phyloP scores from a whole-genome alignment of 257 asterid genomes.

The Solanum medicagineum region DNA sequence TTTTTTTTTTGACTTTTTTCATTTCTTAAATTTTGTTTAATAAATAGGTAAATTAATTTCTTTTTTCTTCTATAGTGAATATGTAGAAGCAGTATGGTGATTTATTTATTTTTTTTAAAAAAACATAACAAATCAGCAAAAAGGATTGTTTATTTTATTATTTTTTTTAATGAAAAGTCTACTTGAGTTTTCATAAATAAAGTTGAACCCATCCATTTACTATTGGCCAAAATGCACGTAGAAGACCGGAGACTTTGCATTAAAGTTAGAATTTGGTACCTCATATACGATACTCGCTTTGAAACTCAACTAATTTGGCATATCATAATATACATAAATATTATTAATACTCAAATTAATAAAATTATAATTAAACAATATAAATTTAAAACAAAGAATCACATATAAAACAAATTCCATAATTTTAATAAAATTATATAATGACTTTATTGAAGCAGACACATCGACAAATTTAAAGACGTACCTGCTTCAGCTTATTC shows the following conservation, averaged over 20 bases:
- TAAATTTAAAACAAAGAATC: too few relatives aligned
- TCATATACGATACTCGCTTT: neutral
- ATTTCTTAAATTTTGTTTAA: neutral
- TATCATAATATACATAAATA: too few relatives aligned
- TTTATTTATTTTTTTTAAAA: neutral
- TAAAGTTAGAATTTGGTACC: neutral
- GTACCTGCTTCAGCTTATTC: too few relatives aligned
- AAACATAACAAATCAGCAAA: neutral
- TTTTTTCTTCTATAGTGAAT: neutral
- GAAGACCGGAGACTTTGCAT: neutral
- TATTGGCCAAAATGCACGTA: neutral
- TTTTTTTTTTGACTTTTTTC: neutral
- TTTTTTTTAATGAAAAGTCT: neutral
- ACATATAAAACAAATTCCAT: too few relatives aligned
- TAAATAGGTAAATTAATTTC: neutral
- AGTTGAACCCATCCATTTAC: too few relatives aligned
- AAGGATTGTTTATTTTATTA: neutral
- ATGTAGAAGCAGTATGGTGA: neutral
- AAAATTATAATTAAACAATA: too few relatives aligned
- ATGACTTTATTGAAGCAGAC: too few relatives aligned
- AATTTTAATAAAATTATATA: too few relatives aligned
- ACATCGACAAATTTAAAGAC: too few relatives aligned
- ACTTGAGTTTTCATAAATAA: neutral
- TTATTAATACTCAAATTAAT: too few relatives aligned
- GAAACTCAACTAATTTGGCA: neutral